Evolutionary conservation across 2,329 filamentous ascomycete genomes (phyloP).

Genomic region (Epichloe typhina): DNA sequence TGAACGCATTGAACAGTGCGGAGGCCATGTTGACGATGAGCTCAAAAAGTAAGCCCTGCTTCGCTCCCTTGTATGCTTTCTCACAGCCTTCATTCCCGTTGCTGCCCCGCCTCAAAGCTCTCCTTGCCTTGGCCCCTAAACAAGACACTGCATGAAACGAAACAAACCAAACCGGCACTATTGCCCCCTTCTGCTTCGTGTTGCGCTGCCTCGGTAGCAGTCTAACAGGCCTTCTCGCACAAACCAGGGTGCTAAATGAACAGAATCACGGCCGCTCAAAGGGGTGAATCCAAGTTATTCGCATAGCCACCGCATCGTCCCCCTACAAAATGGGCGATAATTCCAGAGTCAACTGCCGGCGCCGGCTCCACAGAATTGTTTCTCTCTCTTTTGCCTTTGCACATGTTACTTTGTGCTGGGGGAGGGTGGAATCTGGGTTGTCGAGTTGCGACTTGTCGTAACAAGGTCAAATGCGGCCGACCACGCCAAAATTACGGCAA

Average conservation of each 20-base stretch:
- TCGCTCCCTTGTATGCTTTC: neutral
- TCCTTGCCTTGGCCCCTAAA: neutral
- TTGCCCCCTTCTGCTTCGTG: neutral
- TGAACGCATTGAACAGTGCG: conserved; percentile 42
- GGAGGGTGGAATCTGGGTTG: too few species aligned
- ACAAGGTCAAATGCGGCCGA: neutral
- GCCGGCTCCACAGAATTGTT: neutral
- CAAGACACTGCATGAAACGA: neutral
- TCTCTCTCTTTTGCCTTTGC: neutral
- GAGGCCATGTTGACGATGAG: conserved; percentile 40
- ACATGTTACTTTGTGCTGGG: too few species aligned
- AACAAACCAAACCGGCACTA: neutral
- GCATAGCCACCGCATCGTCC: neutral
- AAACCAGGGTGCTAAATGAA: conserved; percentile 6
- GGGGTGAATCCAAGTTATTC: conserved; percentile 1
- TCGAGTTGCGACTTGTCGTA: neutral
- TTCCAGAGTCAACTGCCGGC: neutral
- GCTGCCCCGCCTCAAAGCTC: neutral
- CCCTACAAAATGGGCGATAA: neutral
- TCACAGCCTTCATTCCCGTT: neutral
- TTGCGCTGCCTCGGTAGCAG: neutral
- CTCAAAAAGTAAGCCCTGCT: conserved; percentile 25
- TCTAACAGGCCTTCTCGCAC: conserved; percentile 1
- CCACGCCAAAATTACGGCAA: neutral
- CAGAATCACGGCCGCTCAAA: conserved; percentile 5